phyloP scores from a whole-genome alignment of 352 stramenopile species.

The Phytopythium chamaehyphon region DNA sequence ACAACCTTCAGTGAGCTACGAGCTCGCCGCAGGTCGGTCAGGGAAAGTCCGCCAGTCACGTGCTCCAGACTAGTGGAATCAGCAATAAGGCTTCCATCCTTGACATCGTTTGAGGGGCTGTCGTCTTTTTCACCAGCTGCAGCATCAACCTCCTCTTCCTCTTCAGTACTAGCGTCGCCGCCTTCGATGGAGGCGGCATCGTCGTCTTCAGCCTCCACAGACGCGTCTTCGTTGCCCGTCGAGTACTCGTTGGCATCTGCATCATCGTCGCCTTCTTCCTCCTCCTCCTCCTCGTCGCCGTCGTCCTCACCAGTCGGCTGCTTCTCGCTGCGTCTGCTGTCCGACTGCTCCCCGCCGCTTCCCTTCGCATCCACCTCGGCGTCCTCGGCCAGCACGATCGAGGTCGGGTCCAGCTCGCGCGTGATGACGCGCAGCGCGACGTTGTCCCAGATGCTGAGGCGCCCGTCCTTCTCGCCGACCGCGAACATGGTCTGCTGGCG shows the following conservation, averaged over 20 bases:
- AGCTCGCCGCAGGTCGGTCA: constrained; percentile 46
- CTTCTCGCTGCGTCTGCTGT: not conserved
- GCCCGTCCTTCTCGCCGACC: constrained; percentile 73
- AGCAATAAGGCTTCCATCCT: constrained; percentile 4
- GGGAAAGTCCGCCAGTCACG: constrained; percentile 21
- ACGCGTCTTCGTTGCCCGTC: constrained; percentile 27
- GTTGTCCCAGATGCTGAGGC: constrained; percentile 84
- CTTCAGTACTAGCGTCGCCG: constrained; percentile 21
- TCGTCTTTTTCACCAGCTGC: constrained; percentile 14
- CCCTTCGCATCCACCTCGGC: not conserved
- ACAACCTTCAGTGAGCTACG: constrained; percentile 62
- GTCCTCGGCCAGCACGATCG: constrained; percentile 36
- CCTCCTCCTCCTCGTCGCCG: constrained; percentile 10
- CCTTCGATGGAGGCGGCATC: constrained; percentile 29
- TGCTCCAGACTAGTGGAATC: constrained; percentile 18
- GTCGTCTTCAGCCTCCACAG: constrained; percentile 37
- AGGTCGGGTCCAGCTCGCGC: constrained; percentile 68
- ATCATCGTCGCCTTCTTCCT: constrained; percentile 24
- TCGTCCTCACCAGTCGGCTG: constrained; percentile 4
- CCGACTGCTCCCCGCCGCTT: not conserved
- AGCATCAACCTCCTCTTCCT: constrained; percentile 15
- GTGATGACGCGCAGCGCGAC: constrained; percentile 74
- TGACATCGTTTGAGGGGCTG: constrained; percentile 14
- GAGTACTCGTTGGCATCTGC: constrained; percentile 22
- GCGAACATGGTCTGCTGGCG: constrained; percentile 55